These are phyloP conservation scores for Globisporangium ultimum DNA, from an alignment of 352 stramenopile species.

Conservation along the genomic window DNA sequence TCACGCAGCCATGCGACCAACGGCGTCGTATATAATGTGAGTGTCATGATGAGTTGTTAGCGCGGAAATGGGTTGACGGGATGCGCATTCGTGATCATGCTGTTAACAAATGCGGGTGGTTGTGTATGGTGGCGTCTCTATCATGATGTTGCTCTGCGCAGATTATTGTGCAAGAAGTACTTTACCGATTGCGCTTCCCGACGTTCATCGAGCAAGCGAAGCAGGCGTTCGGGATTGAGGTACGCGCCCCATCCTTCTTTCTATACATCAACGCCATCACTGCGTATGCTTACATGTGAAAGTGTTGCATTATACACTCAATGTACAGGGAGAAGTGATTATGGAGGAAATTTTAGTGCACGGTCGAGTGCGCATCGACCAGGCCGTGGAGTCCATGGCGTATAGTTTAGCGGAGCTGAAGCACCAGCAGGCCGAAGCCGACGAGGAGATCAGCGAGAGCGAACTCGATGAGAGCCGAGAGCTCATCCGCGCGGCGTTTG, in stretches of 20 bases:
- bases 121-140: not conserved
- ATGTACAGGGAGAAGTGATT: slow-evolving; percentile 64
- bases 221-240: slow-evolving; percentile 65
- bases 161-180: slow-evolving; percentile 77
- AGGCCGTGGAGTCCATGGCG: slow-evolving; percentile 82
- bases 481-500: slow-evolving; percentile 60
- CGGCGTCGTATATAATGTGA: slow-evolving; percentile 48
- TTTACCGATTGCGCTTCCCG: slow-evolving; percentile 83
- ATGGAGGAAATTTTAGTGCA: slow-evolving; percentile 88
- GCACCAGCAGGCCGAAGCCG: slow-evolving; percentile 26
- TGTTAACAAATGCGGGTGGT: no score
- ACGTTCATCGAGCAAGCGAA: slow-evolving; percentile 83
- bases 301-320: not conserved
- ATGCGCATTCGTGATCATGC: no score
- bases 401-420: slow-evolving; percentile 69
- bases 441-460: slow-evolving; percentile 67
- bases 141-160: slow-evolving; percentile 16
- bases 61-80: not conserved
- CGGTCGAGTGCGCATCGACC: slow-evolving; percentile 79
- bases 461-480: slow-evolving; percentile 67
- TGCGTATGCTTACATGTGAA: not conserved
- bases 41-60: slow-evolving; percentile 4
- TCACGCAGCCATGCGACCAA: slow-evolving; percentile 14
- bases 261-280: not conserved
- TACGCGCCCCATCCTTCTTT: slow-evolving; percentile 1